These are phyloP conservation scores for Daldinia eschscholtzii DNA, from an alignment of 2,329 filamentous ascomycete species.

Conservation along the genomic window DNA sequence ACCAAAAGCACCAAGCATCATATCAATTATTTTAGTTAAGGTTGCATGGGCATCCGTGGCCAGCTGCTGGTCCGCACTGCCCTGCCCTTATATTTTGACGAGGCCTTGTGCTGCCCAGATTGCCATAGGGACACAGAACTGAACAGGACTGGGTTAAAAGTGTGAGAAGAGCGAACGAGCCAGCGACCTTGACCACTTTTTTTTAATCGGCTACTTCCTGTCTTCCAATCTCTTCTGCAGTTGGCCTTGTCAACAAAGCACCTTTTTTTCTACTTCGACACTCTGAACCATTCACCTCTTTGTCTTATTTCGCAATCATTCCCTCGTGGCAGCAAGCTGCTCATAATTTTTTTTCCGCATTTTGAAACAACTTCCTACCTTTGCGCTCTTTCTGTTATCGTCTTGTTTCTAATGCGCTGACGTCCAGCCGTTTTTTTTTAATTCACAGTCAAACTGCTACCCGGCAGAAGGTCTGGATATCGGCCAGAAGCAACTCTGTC, in stretches of 20 bases:
- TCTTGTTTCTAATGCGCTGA: constrained; percentile 50
- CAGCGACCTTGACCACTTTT: constrained; percentile 47
- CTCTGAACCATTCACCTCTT: constrained; percentile 47
- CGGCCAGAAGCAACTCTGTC: constrained; percentile 41
- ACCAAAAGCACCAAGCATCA: too few relatives aligned
- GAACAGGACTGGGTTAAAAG: constrained; percentile 36
- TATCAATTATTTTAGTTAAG: constrained; percentile 38
- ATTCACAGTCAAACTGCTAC: constrained; percentile 44
- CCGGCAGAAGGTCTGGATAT: constrained; percentile 43
- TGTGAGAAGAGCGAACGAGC: constrained; percentile 41
- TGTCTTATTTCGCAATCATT: constrained; percentile 47
- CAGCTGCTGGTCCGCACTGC: constrained; percentile 52
- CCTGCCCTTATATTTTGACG: constrained; percentile 46
- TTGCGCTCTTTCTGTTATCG: constrained; percentile 43
- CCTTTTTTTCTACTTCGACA: constrained; percentile 42
- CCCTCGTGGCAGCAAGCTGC: constrained; percentile 51
- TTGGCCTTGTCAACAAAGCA: constrained; percentile 52
- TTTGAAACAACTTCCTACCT: constrained; percentile 35
- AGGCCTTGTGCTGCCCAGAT: constrained; percentile 38
- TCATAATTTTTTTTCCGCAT: constrained; percentile 44
- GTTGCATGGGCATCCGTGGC: constrained; percentile 50
- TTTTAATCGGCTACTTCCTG: constrained; percentile 48
- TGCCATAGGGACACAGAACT: constrained; percentile 32
- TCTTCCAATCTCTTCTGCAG: constrained; percentile 45
- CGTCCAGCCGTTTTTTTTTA: constrained; percentile 42